A percentile compares a stretch with the other conserved stretches of the same genome.
phyloP scores from a whole-genome alignment of 331 rosid species.

The Phaseolus coccineus region DNA sequence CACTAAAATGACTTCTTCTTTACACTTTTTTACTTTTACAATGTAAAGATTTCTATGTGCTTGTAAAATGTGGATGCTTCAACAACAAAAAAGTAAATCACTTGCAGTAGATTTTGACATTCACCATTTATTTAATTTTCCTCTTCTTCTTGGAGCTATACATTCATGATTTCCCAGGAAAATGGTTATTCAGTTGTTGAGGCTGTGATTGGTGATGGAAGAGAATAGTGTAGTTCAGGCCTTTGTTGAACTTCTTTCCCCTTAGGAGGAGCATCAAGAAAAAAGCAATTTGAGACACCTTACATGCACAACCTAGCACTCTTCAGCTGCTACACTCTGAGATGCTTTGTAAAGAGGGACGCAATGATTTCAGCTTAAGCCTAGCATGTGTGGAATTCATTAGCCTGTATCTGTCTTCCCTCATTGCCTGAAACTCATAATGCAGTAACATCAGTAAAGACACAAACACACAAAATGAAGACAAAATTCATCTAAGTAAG shows the following conservation, averaged over 20 bases:
- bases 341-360: constrained; percentile 90
- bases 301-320: constrained; percentile 39
- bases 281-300: constrained; percentile 41
- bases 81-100: constrained; percentile 27
- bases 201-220: constrained; percentile 48
- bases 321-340: constrained; percentile 69
- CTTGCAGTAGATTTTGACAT: constrained; percentile 37
- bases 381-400: constrained; percentile 47
- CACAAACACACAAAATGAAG: not conserved
- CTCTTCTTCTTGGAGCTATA: constrained; percentile 54
- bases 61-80: constrained; percentile 31
- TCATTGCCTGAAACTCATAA: constrained; percentile 62
- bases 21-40: constrained; percentile 18
- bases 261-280: constrained; percentile 48
- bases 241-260: constrained; percentile 45
- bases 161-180: constrained; percentile 52
- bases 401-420: constrained; percentile 61
- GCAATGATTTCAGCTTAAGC: constrained; percentile 72
- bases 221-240: constrained; percentile 41
- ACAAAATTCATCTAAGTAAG: not conserved
- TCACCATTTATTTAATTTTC: constrained; percentile 20
- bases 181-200: constrained; percentile 49
- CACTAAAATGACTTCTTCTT: constrained; percentile 43
- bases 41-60: constrained; percentile 41
- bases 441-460: constrained; percentile 27